Conservation (phyloP, 176 grass and related monocot species). For the Hsuehochloa calcarea region DNA sequence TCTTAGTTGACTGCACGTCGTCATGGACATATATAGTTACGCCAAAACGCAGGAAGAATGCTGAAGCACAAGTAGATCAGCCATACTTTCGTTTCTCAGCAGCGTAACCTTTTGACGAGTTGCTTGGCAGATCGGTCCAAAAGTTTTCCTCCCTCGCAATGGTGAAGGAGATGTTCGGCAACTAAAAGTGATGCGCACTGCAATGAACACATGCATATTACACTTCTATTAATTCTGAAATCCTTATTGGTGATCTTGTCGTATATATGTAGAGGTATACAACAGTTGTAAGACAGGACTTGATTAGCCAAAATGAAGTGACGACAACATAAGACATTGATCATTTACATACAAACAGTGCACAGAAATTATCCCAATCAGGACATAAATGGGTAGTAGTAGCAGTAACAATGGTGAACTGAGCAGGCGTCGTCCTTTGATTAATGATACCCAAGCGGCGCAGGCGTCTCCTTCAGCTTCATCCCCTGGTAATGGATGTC, state of each 20-base stretch:
- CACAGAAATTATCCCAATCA: background rate
- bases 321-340: background rate
- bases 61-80: background rate
- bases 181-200: background rate
- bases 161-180: background rate
- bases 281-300: background rate
- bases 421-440: background rate
- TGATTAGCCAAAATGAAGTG: background rate
- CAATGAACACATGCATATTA: background rate
- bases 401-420: background rate
- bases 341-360: background rate
- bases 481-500: slow-evolving; percentile 87
- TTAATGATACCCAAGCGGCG: slow-evolving; percentile 76
- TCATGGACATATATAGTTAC: background rate
- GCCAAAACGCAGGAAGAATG: background rate
- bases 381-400: background rate
- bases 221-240: background rate
- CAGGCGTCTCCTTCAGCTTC: slow-evolving; percentile 70
- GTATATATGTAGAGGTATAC: background rate
- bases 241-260: background rate
- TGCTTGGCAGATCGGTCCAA: background rate
- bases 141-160: background rate
- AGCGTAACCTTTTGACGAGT: background rate
- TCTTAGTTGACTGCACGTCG: background rate
- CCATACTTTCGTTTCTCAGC: background rate